Percentiles rank a stretch among this genome's conserved stretches.
These are phyloP conservation scores for Fusarium protoensiforme DNA, from an alignment of 2,329 filamentous ascomycete genomes.

Conservation along the genomic window DNA sequence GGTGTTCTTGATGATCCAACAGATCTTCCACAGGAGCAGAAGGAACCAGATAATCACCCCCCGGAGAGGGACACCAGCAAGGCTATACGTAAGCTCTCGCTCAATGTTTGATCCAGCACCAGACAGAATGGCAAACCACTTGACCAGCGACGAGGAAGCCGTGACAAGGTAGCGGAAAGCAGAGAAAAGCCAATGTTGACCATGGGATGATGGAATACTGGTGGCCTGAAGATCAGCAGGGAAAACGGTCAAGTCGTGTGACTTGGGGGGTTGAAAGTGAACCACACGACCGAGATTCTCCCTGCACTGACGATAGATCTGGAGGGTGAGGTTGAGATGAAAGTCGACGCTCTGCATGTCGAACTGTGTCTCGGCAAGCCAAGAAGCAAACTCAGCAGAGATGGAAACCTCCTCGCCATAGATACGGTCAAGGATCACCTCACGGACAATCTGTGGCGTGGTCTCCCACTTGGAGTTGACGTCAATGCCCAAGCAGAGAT, in stretches of 20 bases:
- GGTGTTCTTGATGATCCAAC: conserved; percentile 19
- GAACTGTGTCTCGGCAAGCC: background rate
- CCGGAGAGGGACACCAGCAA: background rate
- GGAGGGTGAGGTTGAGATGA: conserved; percentile 13
- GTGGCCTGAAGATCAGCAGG: background rate
- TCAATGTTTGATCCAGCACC: conserved; percentile 23
- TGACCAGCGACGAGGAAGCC: conserved; percentile 4
- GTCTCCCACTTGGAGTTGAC: conserved; percentile 19
- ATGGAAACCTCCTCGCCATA: conserved; percentile 7
- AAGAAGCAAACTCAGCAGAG: conserved; percentile 6
- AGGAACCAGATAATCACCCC: conserved; percentile 1
- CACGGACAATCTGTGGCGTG: conserved; percentile 14
- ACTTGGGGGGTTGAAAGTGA: background rate
- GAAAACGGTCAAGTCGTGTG: background rate
- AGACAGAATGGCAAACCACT: conserved; percentile 26
- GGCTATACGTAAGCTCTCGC: conserved; percentile 19
- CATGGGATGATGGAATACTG: background rate
- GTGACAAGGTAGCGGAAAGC: background rate
- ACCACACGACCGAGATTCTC: conserved; percentile 1
- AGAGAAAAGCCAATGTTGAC: background rate
- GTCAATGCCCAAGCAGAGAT: conserved; percentile 17
- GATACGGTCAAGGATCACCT: conserved; percentile 15
- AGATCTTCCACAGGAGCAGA: conserved; percentile 12
- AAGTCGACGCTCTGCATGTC: conserved; percentile 20
- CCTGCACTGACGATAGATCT: conserved; percentile 17